Conservation (phyloP, 768 basidiomycete genomes). For the Amanita pseudoporphyria region DNA sequence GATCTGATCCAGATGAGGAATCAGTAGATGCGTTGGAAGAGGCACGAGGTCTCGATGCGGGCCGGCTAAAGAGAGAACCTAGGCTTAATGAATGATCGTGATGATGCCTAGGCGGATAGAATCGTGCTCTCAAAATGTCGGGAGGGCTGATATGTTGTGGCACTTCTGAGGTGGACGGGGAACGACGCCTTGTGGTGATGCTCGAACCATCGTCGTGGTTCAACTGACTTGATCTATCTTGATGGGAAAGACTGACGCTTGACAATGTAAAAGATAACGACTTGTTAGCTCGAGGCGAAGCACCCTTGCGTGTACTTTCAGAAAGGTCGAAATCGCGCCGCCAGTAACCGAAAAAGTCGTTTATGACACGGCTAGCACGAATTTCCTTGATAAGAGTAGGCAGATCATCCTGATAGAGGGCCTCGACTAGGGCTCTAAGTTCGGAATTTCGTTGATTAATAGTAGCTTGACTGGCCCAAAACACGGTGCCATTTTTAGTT, state of each 20-base stretch:
- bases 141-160: background rate
- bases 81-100: conserved; percentile 11
- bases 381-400: conserved; percentile 63
- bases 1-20: conserved; percentile 30
- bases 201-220: conserved; percentile 1
- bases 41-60: conserved; percentile 22
- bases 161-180: conserved; percentile 5
- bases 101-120: conserved; percentile 11
- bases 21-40: conserved; percentile 33
- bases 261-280: conserved; percentile 51
- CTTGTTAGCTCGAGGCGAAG: conserved; percentile 36
- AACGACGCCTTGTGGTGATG: conserved; percentile 14
- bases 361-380: conserved; percentile 42
- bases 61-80: background rate
- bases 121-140: background rate
- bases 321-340: conserved; percentile 57
- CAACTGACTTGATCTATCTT: background rate
- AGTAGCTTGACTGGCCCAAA: conserved; percentile 59
- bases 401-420: conserved; percentile 48
- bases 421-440: conserved; percentile 46
- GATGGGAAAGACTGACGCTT: conserved; percentile 13
- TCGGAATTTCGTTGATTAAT: conserved; percentile 55
- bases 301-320: conserved; percentile 23
- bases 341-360: conserved; percentile 78
- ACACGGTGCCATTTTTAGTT: conserved; percentile 62